A percentile compares a stretch with the other conserved stretches of the same genome.
These are phyloP conservation scores for Moniliella sp. DNA, from an alignment of 1,284 basidiomycete species.

Conservation along the genomic window DNA sequence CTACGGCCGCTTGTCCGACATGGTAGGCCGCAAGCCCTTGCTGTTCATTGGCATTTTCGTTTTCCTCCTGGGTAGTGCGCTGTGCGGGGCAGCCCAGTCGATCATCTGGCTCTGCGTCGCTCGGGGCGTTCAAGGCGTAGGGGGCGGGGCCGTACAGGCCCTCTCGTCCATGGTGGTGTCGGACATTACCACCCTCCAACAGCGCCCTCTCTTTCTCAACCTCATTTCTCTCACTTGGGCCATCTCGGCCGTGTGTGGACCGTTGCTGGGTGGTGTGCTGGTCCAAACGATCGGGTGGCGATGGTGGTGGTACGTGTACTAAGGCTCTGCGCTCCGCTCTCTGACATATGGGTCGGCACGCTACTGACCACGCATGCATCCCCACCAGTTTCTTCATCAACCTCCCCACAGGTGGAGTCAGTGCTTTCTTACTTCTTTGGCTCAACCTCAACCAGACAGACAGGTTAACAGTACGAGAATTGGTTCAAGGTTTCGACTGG, in stretches of 20 bases:
- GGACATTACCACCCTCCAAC: constrained; percentile 52
- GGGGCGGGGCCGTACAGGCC: constrained; percentile 47
- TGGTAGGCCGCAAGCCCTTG: constrained; percentile 38
- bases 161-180: constrained; percentile 51
- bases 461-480: constrained; percentile 44
- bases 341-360: constrained; percentile 1
- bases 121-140: constrained; percentile 59
- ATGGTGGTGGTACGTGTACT: constrained; percentile 12
- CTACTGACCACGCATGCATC: constrained; percentile 1
- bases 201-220: constrained; percentile 36
- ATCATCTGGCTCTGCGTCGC: constrained; percentile 53
- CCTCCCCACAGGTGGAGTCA: constrained; percentile 40
- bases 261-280: constrained; percentile 41
- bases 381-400: constrained; percentile 39
- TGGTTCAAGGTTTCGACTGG: constrained; percentile 50
- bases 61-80: constrained; percentile 57
- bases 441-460: constrained; percentile 60
- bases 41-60: constrained; percentile 48
- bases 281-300: constrained; percentile 35
- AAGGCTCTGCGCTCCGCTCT: neutral
- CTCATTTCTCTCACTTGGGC: constrained; percentile 53
- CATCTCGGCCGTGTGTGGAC: constrained; percentile 51
- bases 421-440: constrained; percentile 55
- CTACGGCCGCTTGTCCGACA: constrained; percentile 11
- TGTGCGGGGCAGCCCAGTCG: constrained; percentile 58